phyloP scores from a whole-genome alignment of 441 rosid genomes.

The Erodium texanum region DNA sequence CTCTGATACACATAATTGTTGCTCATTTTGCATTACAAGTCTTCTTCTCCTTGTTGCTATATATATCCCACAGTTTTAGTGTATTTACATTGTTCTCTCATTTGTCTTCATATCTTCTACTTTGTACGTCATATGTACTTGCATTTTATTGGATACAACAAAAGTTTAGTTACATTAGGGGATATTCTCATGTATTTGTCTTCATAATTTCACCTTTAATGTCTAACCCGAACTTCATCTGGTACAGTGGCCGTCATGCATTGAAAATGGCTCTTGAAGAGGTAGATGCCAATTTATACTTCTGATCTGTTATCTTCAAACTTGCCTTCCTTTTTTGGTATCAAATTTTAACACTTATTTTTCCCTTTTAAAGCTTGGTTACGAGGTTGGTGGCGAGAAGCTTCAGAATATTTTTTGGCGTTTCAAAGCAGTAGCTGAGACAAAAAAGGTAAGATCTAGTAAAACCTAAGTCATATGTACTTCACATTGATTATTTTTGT shows the following conservation, averaged over 20 bases:
- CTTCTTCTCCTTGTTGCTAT: background rate
- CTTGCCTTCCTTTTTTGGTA: conserved; percentile 7
- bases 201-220: conserved; percentile 4
- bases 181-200: background rate
- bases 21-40: background rate
- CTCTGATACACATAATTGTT: background rate
- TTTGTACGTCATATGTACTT: background rate
- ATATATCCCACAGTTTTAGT: background rate
- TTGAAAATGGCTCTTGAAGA: conserved; percentile 61
- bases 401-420: conserved; percentile 69
- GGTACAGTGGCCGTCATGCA: conserved; percentile 88
- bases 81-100: background rate
- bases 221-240: conserved; percentile 3
- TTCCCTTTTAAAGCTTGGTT: conserved; percentile 56
- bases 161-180: background rate
- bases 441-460: conserved; percentile 58
- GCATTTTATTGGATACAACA: background rate
- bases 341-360: conserved; percentile 6
- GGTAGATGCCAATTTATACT: conserved; percentile 32
- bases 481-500: background rate
- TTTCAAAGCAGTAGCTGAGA: conserved; percentile 82
- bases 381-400: conserved; percentile 63
- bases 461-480: too few species aligned
- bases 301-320: conserved; percentile 5
- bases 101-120: background rate